Percentiles rank a stretch among this genome's conserved stretches.
These are phyloP conservation scores for Cladophialophora immunda DNA, from an alignment of 2,329 filamentous ascomycete genomes.

Conservation along the genomic window DNA sequence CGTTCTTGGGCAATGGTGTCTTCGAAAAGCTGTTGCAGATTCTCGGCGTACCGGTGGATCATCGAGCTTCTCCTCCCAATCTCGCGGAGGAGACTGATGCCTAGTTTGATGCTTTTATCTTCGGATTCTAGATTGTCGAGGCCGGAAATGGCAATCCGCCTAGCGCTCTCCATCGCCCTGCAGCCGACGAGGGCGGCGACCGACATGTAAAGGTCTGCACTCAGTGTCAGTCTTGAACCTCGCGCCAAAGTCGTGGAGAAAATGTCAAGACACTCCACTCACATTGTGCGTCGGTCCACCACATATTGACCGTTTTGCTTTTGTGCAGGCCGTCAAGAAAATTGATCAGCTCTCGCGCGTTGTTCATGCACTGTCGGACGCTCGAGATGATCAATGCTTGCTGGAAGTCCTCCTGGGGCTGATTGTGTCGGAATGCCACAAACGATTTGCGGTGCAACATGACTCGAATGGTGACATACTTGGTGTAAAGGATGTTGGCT, in stretches of 20 bases:
- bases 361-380: neutral
- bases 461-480: neutral
- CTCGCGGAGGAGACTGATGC: neutral
- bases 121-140: neutral
- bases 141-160: neutral
- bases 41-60: neutral
- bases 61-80: neutral
- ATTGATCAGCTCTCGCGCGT: neutral
- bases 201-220: neutral
- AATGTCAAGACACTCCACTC: neutral
- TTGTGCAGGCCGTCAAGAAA: neutral
- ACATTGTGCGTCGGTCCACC: neutral
- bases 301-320: neutral
- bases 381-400: neutral
- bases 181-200: neutral
- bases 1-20: neutral
- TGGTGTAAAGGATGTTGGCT: neutral
- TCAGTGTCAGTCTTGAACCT: neutral
- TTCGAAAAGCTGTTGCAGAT: neutral
- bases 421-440: neutral
- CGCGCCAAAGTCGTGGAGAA: neutral
- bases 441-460: neutral
- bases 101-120: neutral
- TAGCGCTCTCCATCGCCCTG: neutral
- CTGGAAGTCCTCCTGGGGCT: neutral